Evolutionary conservation across 2,329 filamentous ascomycete species (phyloP).

Genomic region (Blumeriella jaapii): DNA sequence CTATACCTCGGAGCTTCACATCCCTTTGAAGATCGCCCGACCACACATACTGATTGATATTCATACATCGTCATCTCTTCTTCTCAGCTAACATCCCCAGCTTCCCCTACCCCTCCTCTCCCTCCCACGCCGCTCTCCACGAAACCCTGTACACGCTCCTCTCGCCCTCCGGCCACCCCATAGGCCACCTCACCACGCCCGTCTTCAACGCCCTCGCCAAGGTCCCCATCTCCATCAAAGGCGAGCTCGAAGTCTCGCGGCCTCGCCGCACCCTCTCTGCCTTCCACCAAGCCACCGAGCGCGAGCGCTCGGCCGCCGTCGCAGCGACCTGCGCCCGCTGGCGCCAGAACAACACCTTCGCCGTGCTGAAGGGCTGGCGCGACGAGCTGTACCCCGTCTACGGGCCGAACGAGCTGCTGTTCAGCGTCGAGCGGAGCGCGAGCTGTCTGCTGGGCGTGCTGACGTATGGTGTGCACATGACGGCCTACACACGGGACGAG

Average conservation of each 20-base stretch:
- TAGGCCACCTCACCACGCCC: slow-evolving; percentile 47
- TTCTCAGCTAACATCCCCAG: slow-evolving; percentile 32
- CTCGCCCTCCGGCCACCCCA: slow-evolving; percentile 50
- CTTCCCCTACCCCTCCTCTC: slow-evolving; percentile 58
- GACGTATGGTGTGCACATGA: slow-evolving; percentile 75
- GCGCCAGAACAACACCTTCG: slow-evolving; percentile 59
- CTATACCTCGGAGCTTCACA: no score
- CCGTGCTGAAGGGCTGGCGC: slow-evolving; percentile 67
- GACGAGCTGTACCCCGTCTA: slow-evolving; percentile 74
- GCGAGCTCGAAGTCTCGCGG: slow-evolving; percentile 50
- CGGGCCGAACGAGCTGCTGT: slow-evolving; percentile 49
- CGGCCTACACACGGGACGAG: slow-evolving; percentile 49
- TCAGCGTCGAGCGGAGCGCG: slow-evolving; percentile 67
- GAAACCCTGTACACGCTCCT: slow-evolving; percentile 56
- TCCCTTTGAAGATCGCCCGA: background rate
- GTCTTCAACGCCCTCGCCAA: slow-evolving; percentile 39
- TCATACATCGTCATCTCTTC: background rate
- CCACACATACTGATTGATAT: background rate
- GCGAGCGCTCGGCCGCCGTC: slow-evolving; percentile 47
- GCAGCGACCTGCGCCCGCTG: slow-evolving; percentile 52
- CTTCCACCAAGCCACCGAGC: slow-evolving; percentile 44
- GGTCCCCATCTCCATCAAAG: slow-evolving; percentile 39
- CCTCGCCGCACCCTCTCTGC: slow-evolving; percentile 51
- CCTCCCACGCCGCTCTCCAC: slow-evolving; percentile 41
- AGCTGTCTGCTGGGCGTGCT: slow-evolving; percentile 63